Evolutionary conservation across 305 asterid genomes (phyloP).

Genomic region (Euphrasia arctica): DNA sequence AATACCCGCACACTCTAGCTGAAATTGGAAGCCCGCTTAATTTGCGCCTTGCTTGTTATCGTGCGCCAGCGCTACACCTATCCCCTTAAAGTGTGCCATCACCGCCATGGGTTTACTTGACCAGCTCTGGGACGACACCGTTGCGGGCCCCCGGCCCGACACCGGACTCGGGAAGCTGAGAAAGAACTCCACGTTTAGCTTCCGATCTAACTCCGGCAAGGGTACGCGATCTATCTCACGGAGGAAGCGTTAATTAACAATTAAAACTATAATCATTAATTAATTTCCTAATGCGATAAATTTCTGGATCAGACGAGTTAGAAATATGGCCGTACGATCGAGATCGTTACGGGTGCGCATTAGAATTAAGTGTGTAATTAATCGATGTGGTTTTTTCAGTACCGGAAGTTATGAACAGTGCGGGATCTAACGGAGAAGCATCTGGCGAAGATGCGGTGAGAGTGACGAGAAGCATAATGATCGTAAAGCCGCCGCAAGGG

Average conservation of each 20-base stretch:
- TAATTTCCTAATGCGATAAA: too few species aligned
- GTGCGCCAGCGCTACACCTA: slow-evolving; percentile 11
- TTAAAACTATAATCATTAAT: background rate
- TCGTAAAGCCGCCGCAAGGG: slow-evolving; percentile 58
- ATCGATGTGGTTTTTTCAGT: slow-evolving; percentile 28
- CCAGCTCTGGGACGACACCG: slow-evolving; percentile 73
- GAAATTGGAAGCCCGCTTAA: slow-evolving; percentile 30
- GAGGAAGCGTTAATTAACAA: slow-evolving; percentile 16
- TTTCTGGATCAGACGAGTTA: background rate
- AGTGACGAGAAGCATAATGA: slow-evolving; percentile 94
- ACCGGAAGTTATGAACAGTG: slow-evolving; percentile 36
- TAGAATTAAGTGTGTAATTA: background rate
- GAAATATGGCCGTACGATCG: background rate
- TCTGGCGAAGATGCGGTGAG: slow-evolving; percentile 48
- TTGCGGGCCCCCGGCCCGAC: slow-evolving; percentile 79
- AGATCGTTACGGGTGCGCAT: background rate
- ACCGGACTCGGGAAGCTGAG: slow-evolving; percentile 74
- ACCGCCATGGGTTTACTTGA: slow-evolving; percentile 52
- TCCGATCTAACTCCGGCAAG: slow-evolving; percentile 54
- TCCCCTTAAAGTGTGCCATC: slow-evolving; percentile 24
- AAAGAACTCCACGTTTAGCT: slow-evolving; percentile 49
- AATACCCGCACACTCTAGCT: slow-evolving; percentile 27
- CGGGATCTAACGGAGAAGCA: slow-evolving; percentile 45
- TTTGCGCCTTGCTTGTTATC: slow-evolving; percentile 14
- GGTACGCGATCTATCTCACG: slow-evolving; percentile 38